Evolutionary conservation across 2,329 filamentous ascomycete genomes (phyloP).

Genomic region (Pestalotiopsis sp.): DNA sequence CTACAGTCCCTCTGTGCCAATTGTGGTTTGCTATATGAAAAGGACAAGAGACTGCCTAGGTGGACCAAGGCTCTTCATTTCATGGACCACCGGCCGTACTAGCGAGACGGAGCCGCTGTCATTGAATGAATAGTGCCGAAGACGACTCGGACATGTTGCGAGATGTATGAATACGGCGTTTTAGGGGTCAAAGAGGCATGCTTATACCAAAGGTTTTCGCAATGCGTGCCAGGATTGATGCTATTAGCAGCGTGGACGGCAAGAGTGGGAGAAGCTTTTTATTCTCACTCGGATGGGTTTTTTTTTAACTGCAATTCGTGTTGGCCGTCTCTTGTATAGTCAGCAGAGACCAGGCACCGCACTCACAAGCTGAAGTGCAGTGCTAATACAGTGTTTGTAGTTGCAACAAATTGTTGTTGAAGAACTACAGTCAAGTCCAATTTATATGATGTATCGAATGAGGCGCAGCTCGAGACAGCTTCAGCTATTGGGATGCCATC

Average conservation of each 20-base stretch:
- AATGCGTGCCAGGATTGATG: not conserved
- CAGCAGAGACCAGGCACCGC: not conserved
- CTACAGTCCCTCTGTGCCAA: conserved; percentile 84
- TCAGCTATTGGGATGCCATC: too few species aligned
- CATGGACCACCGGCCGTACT: conserved; percentile 30
- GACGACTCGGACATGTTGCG: not conserved
- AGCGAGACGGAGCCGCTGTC: conserved; percentile 2
- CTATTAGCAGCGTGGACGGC: not conserved
- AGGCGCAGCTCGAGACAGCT: too few species aligned
- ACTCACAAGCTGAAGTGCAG: not conserved
- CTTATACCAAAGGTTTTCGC: conserved; percentile 5
- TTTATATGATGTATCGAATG: not conserved
- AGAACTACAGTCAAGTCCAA: not conserved
- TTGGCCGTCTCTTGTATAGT: not conserved
- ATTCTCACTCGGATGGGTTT: not conserved
- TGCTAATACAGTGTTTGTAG: not conserved
- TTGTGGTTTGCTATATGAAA: conserved; percentile 86
- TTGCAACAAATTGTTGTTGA: not conserved
- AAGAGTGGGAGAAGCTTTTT: not conserved
- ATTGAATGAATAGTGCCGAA: not conserved
- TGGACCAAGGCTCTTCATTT: conserved; percentile 72
- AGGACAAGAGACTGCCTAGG: conserved; percentile 78
- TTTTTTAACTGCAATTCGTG: not conserved
- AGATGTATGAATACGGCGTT: conserved; percentile 15
- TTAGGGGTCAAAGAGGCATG: not conserved